phyloP scores from a whole-genome alignment of 2,329 filamentous ascomycete genomes.

The Claviceps sp. region DNA sequence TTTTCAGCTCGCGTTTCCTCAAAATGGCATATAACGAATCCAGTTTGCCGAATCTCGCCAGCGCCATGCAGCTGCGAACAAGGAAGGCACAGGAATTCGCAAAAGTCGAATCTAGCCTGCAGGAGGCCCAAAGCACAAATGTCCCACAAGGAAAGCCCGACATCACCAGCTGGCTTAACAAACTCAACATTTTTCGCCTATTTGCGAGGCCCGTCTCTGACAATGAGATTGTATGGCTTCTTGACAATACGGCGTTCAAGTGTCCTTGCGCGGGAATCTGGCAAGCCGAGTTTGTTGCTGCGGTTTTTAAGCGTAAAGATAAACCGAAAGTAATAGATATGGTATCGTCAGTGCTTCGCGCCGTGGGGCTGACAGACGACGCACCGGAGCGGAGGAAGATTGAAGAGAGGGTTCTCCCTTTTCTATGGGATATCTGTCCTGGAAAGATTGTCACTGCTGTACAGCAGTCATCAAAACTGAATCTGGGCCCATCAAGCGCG shows the following conservation, averaged over 20 bases:
- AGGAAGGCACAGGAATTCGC: slow-evolving; percentile 35
- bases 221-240: slow-evolving; percentile 68
- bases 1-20: background rate
- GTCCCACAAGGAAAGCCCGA: slow-evolving; percentile 7
- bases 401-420: slow-evolving; percentile 57
- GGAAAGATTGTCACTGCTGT: slow-evolving; percentile 53
- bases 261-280: slow-evolving; percentile 38
- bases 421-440: slow-evolving; percentile 63
- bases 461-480: slow-evolving; percentile 35
- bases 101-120: slow-evolving; percentile 35
- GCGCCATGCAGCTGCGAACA: slow-evolving; percentile 36
- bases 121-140: slow-evolving; percentile 18
- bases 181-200: slow-evolving; percentile 36
- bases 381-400: slow-evolving; percentile 47
- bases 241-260: slow-evolving; percentile 79
- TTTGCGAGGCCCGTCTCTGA: slow-evolving; percentile 41
- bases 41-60: slow-evolving; percentile 16
- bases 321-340: slow-evolving; percentile 53
- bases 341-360: slow-evolving; percentile 56
- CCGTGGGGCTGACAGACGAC: slow-evolving; percentile 51
- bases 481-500: slow-evolving; percentile 54
- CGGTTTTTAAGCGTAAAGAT: slow-evolving; percentile 63
- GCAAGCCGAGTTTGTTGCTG: slow-evolving; percentile 73
- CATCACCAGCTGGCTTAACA: slow-evolving; percentile 36
- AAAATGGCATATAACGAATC: slow-evolving; percentile 14